Evolutionary conservation across 192 early-diverging fungal species (phyloP), one percentile per base, ranked within the genome.

Genomic region (Coemansia sp.): DNA sequence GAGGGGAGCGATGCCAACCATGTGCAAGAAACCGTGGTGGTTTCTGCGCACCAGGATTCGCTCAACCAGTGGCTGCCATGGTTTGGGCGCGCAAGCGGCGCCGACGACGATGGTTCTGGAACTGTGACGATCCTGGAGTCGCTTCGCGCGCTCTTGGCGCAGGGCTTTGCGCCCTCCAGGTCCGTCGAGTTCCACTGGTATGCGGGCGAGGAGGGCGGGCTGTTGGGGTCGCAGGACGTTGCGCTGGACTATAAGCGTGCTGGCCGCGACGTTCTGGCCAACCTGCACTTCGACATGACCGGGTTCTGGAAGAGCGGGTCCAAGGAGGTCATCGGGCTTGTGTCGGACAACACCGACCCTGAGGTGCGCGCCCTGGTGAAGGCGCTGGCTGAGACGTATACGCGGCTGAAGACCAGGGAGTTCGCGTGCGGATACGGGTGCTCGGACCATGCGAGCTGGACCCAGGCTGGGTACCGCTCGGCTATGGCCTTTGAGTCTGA

Each of bases 171-270:
- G 23, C 94, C 93, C 18, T 57, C 80, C 9, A 73, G 88, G 62
- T 87, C 94, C n/a, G 92, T 99, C 39, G 95, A 97, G 72, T 97
- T 97, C 86, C 95, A 97, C 85, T 98, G 92, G 92, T 94, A 96
- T 73, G 88, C 92, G 56, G 95, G 85, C 61, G 93, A 97, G 83
- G 94, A 95, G 79, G 93, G 85, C 65, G 95, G 94, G 38, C 84
- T 99, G 16, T 84, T 96, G 62, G 95, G 97, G 16, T 92, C 90
- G 33, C 94, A 95, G 84, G 92, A 85, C 61, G 87, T 97, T 60
- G 91, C 92, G 15, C 58, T 81, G 38, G 71, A 86, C 34, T 97
- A 95, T 79, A 76, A 85, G 63, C 62, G 81, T 16, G 72, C 78
- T n/a, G 73, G 67, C 3, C 84, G 85, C 46, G 68, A 81, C 24